Base-by-base conservation (phyloP, 129 eudicot species). In the Pulicaria dysenterica region DNA sequence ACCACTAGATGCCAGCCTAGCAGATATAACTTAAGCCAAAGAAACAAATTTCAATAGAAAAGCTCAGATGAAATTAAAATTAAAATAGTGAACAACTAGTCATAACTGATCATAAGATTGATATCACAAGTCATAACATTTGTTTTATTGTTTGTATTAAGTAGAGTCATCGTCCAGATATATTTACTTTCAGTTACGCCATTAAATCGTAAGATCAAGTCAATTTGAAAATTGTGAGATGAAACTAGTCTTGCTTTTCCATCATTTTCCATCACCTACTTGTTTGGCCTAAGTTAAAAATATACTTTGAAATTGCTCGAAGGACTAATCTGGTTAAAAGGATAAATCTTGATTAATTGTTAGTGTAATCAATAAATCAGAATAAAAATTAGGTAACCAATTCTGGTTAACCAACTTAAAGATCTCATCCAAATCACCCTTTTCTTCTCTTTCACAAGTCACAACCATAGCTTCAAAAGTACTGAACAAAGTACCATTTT, bases 391-490 rank as follows among this genome's bases (percentile, higher is more conserved):
- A 24, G 31, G 31, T 24, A 24, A 24, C 31, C 31, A 79, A 73
- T 77, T 84, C 69, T 82, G 79, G 65, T 88, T 93, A 87, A 87
- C 84, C 64, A 88, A 36, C 73, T 83, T 90, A 58, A 94, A 94
- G 39, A 94, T 71, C 38, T 84, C 95, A 79, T 94, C 93, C 41
- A 94, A 72, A 37, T 72, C 60, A 43, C 31, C 42, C 66, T 67
- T 36, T 50, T 82, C 75, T 54, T 81, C 56, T 84, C 95, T 71
- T 79, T 87, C 77, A 85, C 86, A 24, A 24, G 31, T 24, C 31
- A 24, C 2, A 39, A 80, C 89, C 72, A 69, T 64, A 0, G 95
- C 72, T 37, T 90, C 95, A 45, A 91, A 87, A 0, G 83, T 48
- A 34, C 79, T 71, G 70, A 82, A 78, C 11, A 84, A 49, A 45